These are phyloP conservation scores for Colletotrichum lindemuthianum DNA, from an alignment of 2,329 filamentous ascomycete genomes.

Conservation along the genomic window DNA sequence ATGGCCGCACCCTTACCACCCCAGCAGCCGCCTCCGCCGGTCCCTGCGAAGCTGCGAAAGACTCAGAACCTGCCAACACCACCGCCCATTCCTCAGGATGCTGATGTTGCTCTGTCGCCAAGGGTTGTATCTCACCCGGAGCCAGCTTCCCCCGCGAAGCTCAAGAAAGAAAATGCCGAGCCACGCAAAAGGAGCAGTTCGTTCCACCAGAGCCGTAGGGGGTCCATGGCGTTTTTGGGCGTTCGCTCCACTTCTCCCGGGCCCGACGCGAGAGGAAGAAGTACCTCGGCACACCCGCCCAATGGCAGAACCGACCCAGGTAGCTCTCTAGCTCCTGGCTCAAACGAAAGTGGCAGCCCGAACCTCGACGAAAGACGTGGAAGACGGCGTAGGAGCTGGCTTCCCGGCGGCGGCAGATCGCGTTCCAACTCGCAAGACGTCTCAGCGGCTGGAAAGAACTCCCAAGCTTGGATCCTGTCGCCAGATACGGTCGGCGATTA, in stretches of 20 bases:
- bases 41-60: constrained; percentile 33
- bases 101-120: constrained; percentile 10
- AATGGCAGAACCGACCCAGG: constrained; percentile 37
- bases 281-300: constrained; percentile 59
- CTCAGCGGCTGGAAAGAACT: constrained; percentile 33
- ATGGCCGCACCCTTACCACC: constrained; percentile 26
- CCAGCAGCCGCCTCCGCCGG: constrained; percentile 25
- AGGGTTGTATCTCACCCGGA: constrained; percentile 23
- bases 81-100: constrained; percentile 4
- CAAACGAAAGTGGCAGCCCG: constrained; percentile 56
- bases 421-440: constrained; percentile 59
- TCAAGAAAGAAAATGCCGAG: constrained; percentile 45
- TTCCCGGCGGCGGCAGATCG: constrained; percentile 59
- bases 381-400: constrained; percentile 63
- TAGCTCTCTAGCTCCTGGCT: constrained; percentile 41
- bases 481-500: constrained; percentile 65
- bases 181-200: constrained; percentile 47
- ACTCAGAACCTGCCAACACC: constrained; percentile 23
- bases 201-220: constrained; percentile 40
- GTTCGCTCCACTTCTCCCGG: constrained; percentile 46
- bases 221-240: constrained; percentile 38
- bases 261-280: constrained; percentile 54
- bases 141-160: constrained; percentile 37
- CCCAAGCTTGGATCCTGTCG: constrained; percentile 65
- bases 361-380: constrained; percentile 49